These are phyloP conservation scores for Cercospora zeae-maydis DNA, from an alignment of 2,329 filamentous ascomycete species.

Conservation along the genomic window DNA sequence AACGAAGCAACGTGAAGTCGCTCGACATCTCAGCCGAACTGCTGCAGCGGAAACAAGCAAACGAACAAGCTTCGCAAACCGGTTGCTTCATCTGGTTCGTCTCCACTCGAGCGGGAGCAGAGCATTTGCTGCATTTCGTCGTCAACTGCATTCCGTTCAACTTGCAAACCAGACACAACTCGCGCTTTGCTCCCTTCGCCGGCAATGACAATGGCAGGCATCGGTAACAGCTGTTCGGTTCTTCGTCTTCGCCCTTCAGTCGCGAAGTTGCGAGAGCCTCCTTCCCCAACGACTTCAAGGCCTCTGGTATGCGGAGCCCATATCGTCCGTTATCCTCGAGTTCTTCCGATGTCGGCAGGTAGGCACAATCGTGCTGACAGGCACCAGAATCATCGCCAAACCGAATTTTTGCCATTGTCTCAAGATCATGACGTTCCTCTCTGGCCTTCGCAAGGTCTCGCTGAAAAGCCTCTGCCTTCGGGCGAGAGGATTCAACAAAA, in stretches of 20 bases:
- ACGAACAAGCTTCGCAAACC: slow-evolving; percentile 43
- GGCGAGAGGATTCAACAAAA: slow-evolving; percentile 1
- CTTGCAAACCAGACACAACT: slow-evolving; percentile 15
- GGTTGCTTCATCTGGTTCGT: slow-evolving; percentile 8
- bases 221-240: not conserved
- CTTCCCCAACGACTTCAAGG: slow-evolving; percentile 25
- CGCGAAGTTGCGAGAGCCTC: not conserved
- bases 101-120: slow-evolving; percentile 16
- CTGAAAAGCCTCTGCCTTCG: slow-evolving; percentile 34
- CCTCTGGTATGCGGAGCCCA: slow-evolving; percentile 42
- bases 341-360: slow-evolving; percentile 36
- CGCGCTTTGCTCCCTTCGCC: slow-evolving; percentile 4
- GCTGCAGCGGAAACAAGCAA: slow-evolving; percentile 44
- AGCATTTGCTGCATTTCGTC: slow-evolving; percentile 17
- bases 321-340: slow-evolving; percentile 41
- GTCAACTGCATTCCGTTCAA: slow-evolving; percentile 16
- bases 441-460: slow-evolving; percentile 24
- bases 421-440: slow-evolving; percentile 29
- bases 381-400: slow-evolving; percentile 4
- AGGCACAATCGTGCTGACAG: slow-evolving; percentile 34
- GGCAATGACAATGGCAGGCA: slow-evolving; percentile 4
- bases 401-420: not conserved
- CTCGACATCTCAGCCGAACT: slow-evolving; percentile 22
- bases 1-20: slow-evolving; percentile 27
- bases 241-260: slow-evolving; percentile 2